Evolutionary conservation across 2,329 filamentous ascomycete species (phyloP).

Genomic region (Xylariaceae sp.): DNA sequence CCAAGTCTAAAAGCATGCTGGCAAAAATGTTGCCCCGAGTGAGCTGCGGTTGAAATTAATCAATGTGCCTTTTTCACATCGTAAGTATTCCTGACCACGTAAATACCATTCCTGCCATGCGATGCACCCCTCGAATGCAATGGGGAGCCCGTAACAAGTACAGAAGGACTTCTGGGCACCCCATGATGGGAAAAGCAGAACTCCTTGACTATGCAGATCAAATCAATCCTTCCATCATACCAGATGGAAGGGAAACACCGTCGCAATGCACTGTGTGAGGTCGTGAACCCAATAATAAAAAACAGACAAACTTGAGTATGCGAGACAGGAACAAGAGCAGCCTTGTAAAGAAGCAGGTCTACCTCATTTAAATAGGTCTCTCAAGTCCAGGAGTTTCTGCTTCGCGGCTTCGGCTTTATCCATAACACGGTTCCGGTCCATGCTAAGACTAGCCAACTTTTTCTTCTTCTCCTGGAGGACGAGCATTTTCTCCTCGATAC

Average conservation of each 20-base stretch:
- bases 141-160: too few species aligned
- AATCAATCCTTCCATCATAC: slow-evolving; percentile 1
- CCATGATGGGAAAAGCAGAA: too few species aligned
- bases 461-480: slow-evolving; percentile 88
- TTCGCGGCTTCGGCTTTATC: slow-evolving; percentile 58
- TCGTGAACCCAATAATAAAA: slow-evolving; percentile 3
- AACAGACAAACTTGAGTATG: background rate
- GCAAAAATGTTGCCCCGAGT: too few species aligned
- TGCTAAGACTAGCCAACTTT: slow-evolving; percentile 79
- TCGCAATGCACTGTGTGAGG: slow-evolving; percentile 17
- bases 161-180: too few species aligned
- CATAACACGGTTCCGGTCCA: slow-evolving; percentile 51
- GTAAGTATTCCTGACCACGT: too few species aligned
- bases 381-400: slow-evolving; percentile 55
- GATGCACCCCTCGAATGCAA: too few species aligned
- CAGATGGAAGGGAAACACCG: slow-evolving; percentile 6
- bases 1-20: too few species aligned
- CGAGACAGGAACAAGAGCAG: too few species aligned
- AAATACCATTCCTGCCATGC: too few species aligned
- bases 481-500: slow-evolving; percentile 92
- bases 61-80: too few species aligned
- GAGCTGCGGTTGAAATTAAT: too few species aligned
- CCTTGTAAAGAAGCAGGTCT: background rate
- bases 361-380: slow-evolving; percentile 50
- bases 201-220: slow-evolving; percentile 6